Base-by-base conservation (phyloP, 1,284 basidiomycete species). In the Hypsizygus ulmarius region DNA sequence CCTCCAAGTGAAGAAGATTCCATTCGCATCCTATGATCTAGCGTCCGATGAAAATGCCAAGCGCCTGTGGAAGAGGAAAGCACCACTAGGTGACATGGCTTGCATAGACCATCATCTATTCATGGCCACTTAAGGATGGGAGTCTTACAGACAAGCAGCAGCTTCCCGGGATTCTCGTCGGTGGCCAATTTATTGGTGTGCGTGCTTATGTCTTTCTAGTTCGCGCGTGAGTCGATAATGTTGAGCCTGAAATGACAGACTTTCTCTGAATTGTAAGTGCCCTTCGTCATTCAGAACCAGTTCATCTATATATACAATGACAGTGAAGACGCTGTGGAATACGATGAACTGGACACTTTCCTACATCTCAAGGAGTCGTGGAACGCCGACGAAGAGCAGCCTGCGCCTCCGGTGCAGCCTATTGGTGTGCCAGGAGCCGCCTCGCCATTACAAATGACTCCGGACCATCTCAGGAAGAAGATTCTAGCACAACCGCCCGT, bases 271-370 rank as follows among this genome's bases (percentile, higher is more conserved):
- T 72, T 72, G 69, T 73, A 50, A 59, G 69, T 61, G 28, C 32
- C 30, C 37, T 21, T 43, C 21, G 10, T 12, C 30, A 34, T 19
- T 30, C n/a, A 2, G 18, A 39, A 47, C 38, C 35, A 40, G 41
- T 41, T 14, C 16, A 27, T 41, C 49, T 51, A 30, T 42, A 40
- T 39, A 34, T 44, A 9, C 14, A 11, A 14, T 45, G 39, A 25
- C 58, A 90, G 87, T 56, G 89, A 91, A 70, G 85, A 88, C 58
- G 87, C 89, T 6, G 87, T 90, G 16, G 88, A 91, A 65, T 81
- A 75, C 58, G 77, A 72, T 52, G 84, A 87, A 55, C 77, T 91
- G 16, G 78, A 82, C 35, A 67, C 59, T 3, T 91, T 88, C 67
- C 70, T 91, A 27, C 78, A 82, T n/a, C 73, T 84, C 16, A 83